Percentiles rank a stretch among this genome's conserved stretches.
These are phyloP conservation scores for Apiospora rasikravindrae DNA, from an alignment of 2,329 filamentous ascomycete genomes.

Conservation along the genomic window DNA sequence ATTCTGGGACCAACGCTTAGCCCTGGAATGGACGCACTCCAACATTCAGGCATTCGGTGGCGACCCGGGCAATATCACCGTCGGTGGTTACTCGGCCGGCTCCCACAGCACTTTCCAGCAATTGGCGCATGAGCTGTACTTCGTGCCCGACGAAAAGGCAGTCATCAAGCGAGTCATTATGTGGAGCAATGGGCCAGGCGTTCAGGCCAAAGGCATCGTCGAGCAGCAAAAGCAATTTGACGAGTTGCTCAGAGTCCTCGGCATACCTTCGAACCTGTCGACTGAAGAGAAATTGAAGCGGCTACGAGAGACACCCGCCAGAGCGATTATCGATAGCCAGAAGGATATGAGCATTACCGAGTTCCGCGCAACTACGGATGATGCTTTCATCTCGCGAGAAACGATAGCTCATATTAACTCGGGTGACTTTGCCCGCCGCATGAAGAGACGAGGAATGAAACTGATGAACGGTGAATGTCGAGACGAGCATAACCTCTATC, in stretches of 20 bases:
- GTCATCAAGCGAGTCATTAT: constrained; percentile 58
- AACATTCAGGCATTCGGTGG: constrained; percentile 46
- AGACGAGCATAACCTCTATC: constrained; percentile 24
- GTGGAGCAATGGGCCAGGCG: constrained; percentile 31
- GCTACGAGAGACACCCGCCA: constrained; percentile 13
- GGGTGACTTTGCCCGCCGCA: constrained; percentile 22
- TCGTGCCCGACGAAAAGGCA: constrained; percentile 48
- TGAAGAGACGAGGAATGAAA: constrained; percentile 25
- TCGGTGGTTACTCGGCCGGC: constrained; percentile 61
- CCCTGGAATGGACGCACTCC: constrained; percentile 60
- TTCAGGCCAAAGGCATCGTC: constrained; percentile 24
- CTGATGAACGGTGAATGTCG: constrained; percentile 25
- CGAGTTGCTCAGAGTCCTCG: constrained; percentile 22
- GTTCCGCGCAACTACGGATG: constrained; percentile 24
- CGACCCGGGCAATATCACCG: constrained; percentile 49
- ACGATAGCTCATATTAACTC: constrained; percentile 21
- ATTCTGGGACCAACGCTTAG: constrained; percentile 62
- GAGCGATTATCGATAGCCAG: constrained; percentile 20
- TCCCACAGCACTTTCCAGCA: constrained; percentile 63
- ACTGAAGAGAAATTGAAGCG: constrained; percentile 16
- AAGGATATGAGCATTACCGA: constrained; percentile 23
- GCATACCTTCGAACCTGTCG: constrained; percentile 16
- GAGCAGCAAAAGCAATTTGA: constrained; percentile 28
- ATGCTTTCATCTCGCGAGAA: constrained; percentile 18
- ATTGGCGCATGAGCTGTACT: constrained; percentile 57